These are phyloP conservation scores for Brassica nigra DNA, from an alignment of 345 rosid species.

Conservation along the genomic window DNA sequence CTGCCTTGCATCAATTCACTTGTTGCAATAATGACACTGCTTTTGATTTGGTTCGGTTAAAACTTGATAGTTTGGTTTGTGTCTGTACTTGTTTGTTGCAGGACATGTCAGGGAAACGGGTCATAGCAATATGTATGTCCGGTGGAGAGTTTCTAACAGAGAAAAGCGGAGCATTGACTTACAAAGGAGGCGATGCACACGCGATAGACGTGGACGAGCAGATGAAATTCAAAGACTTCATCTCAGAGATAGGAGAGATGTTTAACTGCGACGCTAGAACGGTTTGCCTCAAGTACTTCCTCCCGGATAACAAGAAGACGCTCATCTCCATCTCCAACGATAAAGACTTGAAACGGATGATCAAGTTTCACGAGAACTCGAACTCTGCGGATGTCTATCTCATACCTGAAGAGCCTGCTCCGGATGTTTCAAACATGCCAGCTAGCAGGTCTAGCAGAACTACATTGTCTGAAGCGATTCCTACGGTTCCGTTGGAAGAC, in stretches of 20 bases:
- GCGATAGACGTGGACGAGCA: slow-evolving; percentile 44
- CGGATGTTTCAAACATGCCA: slow-evolving; percentile 74
- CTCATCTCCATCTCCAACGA: slow-evolving; percentile 67
- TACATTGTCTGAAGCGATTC: slow-evolving; percentile 71
- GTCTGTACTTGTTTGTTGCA: slow-evolving; percentile 1
- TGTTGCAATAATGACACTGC: too few relatives aligned
- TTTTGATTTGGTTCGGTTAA: too few relatives aligned
- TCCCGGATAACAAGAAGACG: slow-evolving; percentile 81
- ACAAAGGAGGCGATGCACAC: slow-evolving; percentile 48
- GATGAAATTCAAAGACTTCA: slow-evolving; percentile 36
- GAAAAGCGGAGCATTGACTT: slow-evolving; percentile 31
- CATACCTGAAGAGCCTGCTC: slow-evolving; percentile 59
- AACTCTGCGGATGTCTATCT: slow-evolving; percentile 61
- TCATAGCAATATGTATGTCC: slow-evolving; percentile 53
- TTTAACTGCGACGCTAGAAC: slow-evolving; percentile 48
- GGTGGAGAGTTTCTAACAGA: slow-evolving; percentile 62
- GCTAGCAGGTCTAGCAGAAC: slow-evolving; percentile 95
- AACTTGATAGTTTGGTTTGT: slow-evolving; percentile 6
- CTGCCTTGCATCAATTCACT: background rate
- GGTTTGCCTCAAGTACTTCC: slow-evolving; percentile 77
- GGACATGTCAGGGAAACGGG: slow-evolving; percentile 65
- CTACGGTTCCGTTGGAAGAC: slow-evolving; percentile 48
- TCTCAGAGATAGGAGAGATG: slow-evolving; percentile 41
- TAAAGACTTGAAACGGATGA: slow-evolving; percentile 44
- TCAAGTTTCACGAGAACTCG: slow-evolving; percentile 62